Evolutionary conservation across 2,329 filamentous ascomycete genomes (phyloP), one percentile per base, ranked within the genome.

Genomic region (Verticillium isaacii): DNA sequence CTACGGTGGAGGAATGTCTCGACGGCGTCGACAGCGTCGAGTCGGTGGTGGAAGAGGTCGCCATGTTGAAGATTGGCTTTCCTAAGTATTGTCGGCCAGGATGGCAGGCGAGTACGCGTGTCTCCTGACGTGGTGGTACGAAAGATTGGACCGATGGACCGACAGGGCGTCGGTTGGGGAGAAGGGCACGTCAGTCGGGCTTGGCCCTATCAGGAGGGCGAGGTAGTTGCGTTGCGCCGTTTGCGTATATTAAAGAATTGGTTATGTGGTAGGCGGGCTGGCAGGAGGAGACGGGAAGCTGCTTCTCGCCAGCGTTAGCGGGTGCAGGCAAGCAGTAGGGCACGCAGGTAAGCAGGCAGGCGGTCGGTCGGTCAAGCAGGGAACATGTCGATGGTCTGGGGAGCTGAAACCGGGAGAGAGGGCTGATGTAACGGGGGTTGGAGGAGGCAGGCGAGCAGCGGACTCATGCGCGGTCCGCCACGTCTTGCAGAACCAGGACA

Each of bases 1-100:
- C 74, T 52, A 70, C 63, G 61, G 72, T 73, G 45, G 75, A 75
- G 25, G 71, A 63, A 64, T 74, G 73, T 62, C 71, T 72, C 62
- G 74, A 75, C 69, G 60, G 60, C 41, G 58, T 50, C 63, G 63
- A 59, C 69, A 60, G 60, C 41, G 58, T 50, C 63, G 63, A 59
- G 61, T 66, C 65, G 45, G 61, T 57, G 32, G 12, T 50, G 56
- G 60, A 41, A 39, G 60, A 45, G 56, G 37, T 58, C 34, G 65
- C 62, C 65, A 66, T 66, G 57, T 59, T 64, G 63, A 60, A 34
- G 45, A 25, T 9, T 4, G 25, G n/a, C 14, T n/a, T 17, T 52
- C 45, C 45, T 52, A 52, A 25, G 45, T 52, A 52, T 14, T 8
- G 25, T 34, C 25, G 55, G 23, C 19, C 25, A 32, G 25, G 29